Evolutionary conservation across 1,139 yeast genomes (phyloP).

Genomic region (Magnusiomyces suaveolens): DNA sequence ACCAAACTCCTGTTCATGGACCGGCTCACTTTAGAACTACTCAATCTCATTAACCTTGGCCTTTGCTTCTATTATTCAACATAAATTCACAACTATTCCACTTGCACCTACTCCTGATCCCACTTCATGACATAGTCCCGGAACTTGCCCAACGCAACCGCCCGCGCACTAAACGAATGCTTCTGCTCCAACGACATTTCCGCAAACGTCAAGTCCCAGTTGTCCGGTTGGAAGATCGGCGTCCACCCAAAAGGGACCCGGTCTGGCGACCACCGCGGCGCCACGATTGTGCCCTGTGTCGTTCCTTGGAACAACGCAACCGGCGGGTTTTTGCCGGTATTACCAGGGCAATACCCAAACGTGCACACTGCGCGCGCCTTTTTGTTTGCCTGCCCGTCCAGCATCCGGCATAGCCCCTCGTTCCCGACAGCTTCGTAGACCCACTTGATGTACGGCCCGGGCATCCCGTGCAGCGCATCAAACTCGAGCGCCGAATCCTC

Average conservation of each 20-base stretch:
- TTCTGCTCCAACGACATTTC: constrained; percentile 73
- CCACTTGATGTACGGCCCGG: constrained; percentile 94
- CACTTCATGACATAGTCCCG: constrained; percentile 42
- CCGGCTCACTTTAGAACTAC: no score
- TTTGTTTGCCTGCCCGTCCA: constrained; percentile 72
- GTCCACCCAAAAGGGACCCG: constrained; percentile 90
- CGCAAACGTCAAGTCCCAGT: constrained; percentile 60
- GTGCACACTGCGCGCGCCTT: constrained; percentile 86
- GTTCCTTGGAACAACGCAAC: constrained; percentile 75
- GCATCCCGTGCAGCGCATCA: constrained; percentile 69
- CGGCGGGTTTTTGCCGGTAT: constrained; percentile 41
- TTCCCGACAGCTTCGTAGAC: constrained; percentile 68
- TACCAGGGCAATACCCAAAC: constrained; percentile 81
- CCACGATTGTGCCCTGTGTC: constrained; percentile 70
- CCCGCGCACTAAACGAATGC: constrained; percentile 79
- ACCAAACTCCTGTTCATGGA: no score
- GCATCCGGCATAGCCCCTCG: constrained; percentile 63
- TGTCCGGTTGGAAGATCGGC: constrained; percentile 74
- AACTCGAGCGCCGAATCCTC: constrained; percentile 92
- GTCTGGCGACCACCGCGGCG: constrained; percentile 46
- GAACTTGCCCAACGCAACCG: constrained; percentile 66
- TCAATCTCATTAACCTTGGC: no score
- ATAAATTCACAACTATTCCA: no score
- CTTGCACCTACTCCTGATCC: no score
- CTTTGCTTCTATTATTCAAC: no score